Percentiles rank a stretch among this genome's conserved stretches.
Evolutionary conservation across 2,329 filamentous ascomycete genomes (phyloP).

Genomic region (Sporothrix dimorphospora): DNA sequence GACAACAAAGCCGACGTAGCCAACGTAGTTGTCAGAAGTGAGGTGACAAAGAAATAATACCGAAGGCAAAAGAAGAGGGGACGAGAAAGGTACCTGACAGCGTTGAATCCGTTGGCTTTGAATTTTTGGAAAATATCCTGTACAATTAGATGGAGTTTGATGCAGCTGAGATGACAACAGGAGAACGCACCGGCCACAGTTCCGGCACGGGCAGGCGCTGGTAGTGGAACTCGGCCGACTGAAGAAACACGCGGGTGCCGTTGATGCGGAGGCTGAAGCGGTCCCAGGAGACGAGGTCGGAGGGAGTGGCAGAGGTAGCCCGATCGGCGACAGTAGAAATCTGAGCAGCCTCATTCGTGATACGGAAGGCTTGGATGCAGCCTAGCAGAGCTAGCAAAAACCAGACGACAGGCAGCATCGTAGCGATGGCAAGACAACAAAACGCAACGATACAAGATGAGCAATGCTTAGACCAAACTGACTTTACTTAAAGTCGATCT

Average conservation of each 20-base stretch:
- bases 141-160: constrained; percentile 29
- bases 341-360: background rate
- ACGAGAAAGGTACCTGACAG: constrained; percentile 49
- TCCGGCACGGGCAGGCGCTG: constrained; percentile 57
- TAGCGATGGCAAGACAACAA: background rate
- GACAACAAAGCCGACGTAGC: too few relatives aligned
- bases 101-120: constrained; percentile 78
- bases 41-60: constrained; percentile 67
- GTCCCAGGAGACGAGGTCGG: constrained; percentile 54
- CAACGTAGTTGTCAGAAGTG: constrained; percentile 43
- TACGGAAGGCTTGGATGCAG: background rate
- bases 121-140: constrained; percentile 70
- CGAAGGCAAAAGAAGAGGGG: too few relatives aligned
- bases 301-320: constrained; percentile 44
- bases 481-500: background rate
- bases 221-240: constrained; percentile 57
- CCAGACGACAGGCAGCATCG: background rate
- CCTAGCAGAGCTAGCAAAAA: background rate
- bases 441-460: background rate
- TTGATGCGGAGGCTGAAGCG: constrained; percentile 55
- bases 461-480: background rate
- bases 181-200: constrained; percentile 47
- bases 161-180: background rate
- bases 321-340: background rate
- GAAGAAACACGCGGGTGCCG: constrained; percentile 52